Conservation (phyloP, 768 basidiomycete species). For the Russula griseocarnosa region DNA sequence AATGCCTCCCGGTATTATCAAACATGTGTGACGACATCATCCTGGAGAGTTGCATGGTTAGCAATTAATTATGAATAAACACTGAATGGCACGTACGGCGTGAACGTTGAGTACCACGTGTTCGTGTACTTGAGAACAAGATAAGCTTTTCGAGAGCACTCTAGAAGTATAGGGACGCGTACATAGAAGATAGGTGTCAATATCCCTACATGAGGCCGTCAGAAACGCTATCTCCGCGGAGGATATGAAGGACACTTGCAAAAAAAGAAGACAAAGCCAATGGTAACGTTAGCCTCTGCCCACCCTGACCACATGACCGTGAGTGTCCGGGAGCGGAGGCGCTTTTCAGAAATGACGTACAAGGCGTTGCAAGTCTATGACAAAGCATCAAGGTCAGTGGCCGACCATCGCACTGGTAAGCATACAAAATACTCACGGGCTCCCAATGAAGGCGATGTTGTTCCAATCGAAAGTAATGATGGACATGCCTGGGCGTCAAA, state of each 20-base stretch:
- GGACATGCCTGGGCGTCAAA: slow-evolving; percentile 47
- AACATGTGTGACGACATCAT: slow-evolving; percentile 46
- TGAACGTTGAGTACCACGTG: slow-evolving; percentile 36
- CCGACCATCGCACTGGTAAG: background rate
- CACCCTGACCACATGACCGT: slow-evolving; percentile 41
- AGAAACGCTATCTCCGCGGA: slow-evolving; percentile 1
- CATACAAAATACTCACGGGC: slow-evolving; percentile 23
- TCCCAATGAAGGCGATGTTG: slow-evolving; percentile 33
- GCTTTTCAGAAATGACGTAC: slow-evolving; percentile 31
- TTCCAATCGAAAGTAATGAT: slow-evolving; percentile 81
- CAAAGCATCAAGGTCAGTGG: background rate
- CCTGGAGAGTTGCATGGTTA: slow-evolving; percentile 3
- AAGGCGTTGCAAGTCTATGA: slow-evolving; percentile 60
- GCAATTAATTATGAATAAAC: background rate
- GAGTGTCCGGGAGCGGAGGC: background rate
- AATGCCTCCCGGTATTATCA: slow-evolving; percentile 41
- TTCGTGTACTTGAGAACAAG: slow-evolving; percentile 34
- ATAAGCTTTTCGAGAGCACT: background rate
- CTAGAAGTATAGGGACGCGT: slow-evolving; percentile 3
- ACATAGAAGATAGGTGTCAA: slow-evolving; percentile 39
- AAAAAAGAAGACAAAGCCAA: slow-evolving; percentile 45
- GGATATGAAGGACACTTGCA: slow-evolving; percentile 32
- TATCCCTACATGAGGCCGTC: slow-evolving; percentile 34
- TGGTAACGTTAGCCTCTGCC: slow-evolving; percentile 70
- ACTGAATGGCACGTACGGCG: slow-evolving; percentile 35